Percentiles rank a stretch among this genome's conserved stretches.
phyloP scores from a whole-genome alignment of 108 stramenopile species.

The Phaeodactylum tricornutum region DNA sequence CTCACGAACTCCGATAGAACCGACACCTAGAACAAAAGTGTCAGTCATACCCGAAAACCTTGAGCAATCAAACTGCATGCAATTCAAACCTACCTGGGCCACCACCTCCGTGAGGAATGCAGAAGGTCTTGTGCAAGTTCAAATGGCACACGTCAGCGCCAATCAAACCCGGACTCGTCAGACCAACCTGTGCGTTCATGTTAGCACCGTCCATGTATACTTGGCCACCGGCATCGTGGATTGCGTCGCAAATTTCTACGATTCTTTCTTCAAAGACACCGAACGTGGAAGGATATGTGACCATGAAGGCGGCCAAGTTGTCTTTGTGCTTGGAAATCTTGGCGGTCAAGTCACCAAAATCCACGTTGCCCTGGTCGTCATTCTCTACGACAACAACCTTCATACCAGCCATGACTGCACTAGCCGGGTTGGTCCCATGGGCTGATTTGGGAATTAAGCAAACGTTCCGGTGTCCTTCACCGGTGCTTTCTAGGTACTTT shows the following conservation, averaged over 20 bases:
- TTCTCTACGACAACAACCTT: slow-evolving; percentile 96
- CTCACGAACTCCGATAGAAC: slow-evolving; percentile 91
- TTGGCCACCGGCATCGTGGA: slow-evolving; percentile 93
- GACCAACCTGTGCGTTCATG: slow-evolving; percentile 98
- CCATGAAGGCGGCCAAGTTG: slow-evolving; percentile 95
- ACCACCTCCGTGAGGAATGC: slow-evolving; percentile 99
- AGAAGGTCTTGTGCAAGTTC: slow-evolving; percentile 99
- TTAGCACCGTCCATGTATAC: slow-evolving; percentile 99
- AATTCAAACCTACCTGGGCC: slow-evolving; percentile 62
- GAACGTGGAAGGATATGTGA: slow-evolving; percentile 98
- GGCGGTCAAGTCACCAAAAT: slow-evolving; percentile 79
- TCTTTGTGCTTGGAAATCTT: slow-evolving; percentile 91
- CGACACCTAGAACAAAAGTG: slow-evolving; percentile 58
- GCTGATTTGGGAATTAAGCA: slow-evolving; percentile 98
- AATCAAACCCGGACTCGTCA: slow-evolving; percentile 93
- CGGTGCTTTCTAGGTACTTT: slow-evolving; percentile 71
- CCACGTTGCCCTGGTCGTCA: slow-evolving; percentile 90
- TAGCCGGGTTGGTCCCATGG: slow-evolving; percentile 98
- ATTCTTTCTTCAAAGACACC: slow-evolving; percentile 97
- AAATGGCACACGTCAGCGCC: slow-evolving; percentile 99
- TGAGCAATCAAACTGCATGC: no score
- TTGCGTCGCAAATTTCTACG: slow-evolving; percentile 76
- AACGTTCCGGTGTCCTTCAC: slow-evolving; percentile 89
- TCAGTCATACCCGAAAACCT: no score
- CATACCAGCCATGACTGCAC: slow-evolving; percentile 93